Base-by-base conservation (phyloP, 2,329 filamentous ascomycete species). In the Epichloe uncinata region DNA sequence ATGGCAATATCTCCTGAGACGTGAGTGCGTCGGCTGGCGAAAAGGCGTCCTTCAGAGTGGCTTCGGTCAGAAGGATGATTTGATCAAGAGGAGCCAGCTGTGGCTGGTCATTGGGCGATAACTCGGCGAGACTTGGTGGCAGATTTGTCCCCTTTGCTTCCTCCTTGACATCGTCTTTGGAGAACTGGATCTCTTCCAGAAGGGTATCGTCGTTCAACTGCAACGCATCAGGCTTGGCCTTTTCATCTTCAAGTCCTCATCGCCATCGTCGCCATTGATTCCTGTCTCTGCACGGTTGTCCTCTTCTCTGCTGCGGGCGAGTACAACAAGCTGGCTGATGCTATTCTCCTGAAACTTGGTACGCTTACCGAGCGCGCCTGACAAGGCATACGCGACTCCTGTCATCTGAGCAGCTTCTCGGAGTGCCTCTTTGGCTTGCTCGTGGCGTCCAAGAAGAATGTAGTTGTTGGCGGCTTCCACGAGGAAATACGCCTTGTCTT, bases 151-250 rank as follows among this genome's bases (percentile, higher is more conserved):
- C 38, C 38, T 63, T 59, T 5, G 66, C 58, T 35, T 68, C 64
- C 6, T 69, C 57, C 9, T 66, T 66, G 1, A 67, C 65, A 1
- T 71, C 62, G 5, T 73, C 70, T 49, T 81, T 77, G 0, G 79
- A 77, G 60, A 96, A 98, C 0, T 84, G 76, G 38, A 98, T 91
- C 3, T 81, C 79, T 63, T 98, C 93, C 2, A 97, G 73, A 0
- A 98, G 74, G 0, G 93, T 97, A 62, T 98, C 93, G 58, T 98
- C 87, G 61, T 97, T 94, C 3, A 97, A 70, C 36, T 85, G 77
- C 13, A 97, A 65, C 3, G 84, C 82, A 57, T 84, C 77, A 0
- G 89, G 88, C 22, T 68, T 69, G 1, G 60, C 58, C 2, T 59
- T 54, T 0, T 58, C 55, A 45, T 59, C 60, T 3, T 35, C 58